Percentiles rank a stretch among this genome's conserved stretches.
These are phyloP conservation scores for Luvunga scandens DNA, from an alignment of 345 rosid species.

Conservation along the genomic window DNA sequence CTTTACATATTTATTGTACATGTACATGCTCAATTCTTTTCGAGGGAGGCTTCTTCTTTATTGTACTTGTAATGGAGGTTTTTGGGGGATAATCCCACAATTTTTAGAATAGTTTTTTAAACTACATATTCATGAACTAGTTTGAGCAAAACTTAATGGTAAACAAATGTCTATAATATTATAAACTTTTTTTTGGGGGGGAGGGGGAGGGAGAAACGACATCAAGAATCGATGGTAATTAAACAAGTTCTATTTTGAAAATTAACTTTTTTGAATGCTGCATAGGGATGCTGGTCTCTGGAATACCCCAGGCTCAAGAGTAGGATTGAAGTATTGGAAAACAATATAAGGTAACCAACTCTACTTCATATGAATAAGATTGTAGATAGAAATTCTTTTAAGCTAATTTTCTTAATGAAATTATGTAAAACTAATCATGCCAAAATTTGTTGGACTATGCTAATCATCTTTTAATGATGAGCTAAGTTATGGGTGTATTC, in stretches of 20 bases:
- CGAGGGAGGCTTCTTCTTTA: too few relatives aligned
- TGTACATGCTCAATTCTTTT: not conserved
- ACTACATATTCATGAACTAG: too few relatives aligned
- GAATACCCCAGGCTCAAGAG: constrained; percentile 58
- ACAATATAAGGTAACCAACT: constrained; percentile 48
- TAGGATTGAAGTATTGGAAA: constrained; percentile 59
- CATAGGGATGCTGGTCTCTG: constrained; percentile 52
- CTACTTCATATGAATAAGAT: not conserved
- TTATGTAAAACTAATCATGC: not conserved
- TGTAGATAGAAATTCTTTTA: not conserved
- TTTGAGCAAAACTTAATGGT: not conserved
- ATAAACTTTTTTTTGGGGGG: too few relatives aligned
- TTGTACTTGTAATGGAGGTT: too few relatives aligned
- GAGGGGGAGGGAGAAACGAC: not conserved
- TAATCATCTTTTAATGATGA: too few relatives aligned
- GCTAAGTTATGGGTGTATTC: too few relatives aligned
- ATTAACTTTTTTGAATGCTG: not conserved
- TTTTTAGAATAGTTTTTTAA: too few relatives aligned
- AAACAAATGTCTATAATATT: not conserved
- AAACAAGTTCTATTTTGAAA: not conserved
- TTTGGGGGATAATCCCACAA: too few relatives aligned
- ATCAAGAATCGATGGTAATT: not conserved
- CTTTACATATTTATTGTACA: not conserved
- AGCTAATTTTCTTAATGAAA: not conserved
- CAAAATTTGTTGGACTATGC: too few relatives aligned